Conservation (phyloP, 176 grass and related monocot species). For the Musa acuminata region DNA sequence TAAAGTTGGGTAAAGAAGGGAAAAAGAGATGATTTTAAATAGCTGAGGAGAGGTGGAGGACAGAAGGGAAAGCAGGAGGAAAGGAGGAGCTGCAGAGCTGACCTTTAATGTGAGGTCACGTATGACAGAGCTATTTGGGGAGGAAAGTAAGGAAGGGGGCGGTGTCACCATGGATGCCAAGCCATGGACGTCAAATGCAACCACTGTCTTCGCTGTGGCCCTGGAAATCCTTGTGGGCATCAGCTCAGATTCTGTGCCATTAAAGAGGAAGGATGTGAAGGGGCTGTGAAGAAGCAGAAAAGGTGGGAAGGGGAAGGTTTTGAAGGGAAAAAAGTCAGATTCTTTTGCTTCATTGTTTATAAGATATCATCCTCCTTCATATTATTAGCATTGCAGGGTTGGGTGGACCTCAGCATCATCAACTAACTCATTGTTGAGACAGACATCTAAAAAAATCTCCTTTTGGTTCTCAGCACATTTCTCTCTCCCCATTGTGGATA, state of each 20-base stretch:
- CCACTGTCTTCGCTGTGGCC: too few species aligned
- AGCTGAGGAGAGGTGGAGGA: slow-evolving; percentile 2
- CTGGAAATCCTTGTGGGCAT: too few species aligned
- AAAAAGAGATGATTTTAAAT: slow-evolving; percentile 3
- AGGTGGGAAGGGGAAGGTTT: neutral
- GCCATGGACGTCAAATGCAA: neutral
- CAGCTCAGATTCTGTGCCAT: neutral
- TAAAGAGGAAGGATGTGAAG: neutral
- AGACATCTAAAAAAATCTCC: neutral
- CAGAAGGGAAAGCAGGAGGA: neutral
- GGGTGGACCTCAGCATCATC: neutral
- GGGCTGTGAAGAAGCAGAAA: neutral
- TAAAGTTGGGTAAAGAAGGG: neutral
- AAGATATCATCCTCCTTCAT: too few species aligned
- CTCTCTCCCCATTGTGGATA: too few species aligned
- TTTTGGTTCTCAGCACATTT: too few species aligned
- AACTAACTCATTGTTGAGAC: neutral
- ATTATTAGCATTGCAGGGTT: neutral
- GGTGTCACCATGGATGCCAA: slow-evolving; percentile 1
- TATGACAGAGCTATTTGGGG: neutral
- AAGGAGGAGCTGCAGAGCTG: neutral
- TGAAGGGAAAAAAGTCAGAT: too few species aligned
- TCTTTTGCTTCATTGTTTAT: too few species aligned
- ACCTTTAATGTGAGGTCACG: neutral
- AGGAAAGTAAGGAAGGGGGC: neutral